Evolutionary conservation across 495 filamentous ascomycete genomes (phyloP), one percentile per base, ranked within the genome.

Genomic region (Daldinia loculata): DNA sequence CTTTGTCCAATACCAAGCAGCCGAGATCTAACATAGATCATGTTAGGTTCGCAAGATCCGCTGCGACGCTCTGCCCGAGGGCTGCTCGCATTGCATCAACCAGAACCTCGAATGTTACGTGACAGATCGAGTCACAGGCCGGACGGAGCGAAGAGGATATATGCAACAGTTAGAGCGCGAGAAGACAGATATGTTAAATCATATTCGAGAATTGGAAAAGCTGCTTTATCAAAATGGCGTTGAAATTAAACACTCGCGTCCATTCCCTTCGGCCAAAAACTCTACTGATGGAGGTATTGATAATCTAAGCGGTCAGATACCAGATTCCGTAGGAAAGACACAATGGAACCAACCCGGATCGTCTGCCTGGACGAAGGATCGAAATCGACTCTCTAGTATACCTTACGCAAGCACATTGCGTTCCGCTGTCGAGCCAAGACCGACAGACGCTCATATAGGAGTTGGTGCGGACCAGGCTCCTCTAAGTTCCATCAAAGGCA

Each of bases 111-210:
- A 89, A 63, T 97, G 93, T 79, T 87, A 87, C 72, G 91, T 93
- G 9, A 97, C 93, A 14, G 94, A 97, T 77, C 88, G 91, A 30
- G 93, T 95, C 69, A 94, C 92, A n/a, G 91, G 91, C 27, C 89
- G 91, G 62, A 91, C 93, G 14, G 88, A 88, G 30, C 85, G 86
- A n/a, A 87, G 94, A 60, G 93, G 93, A 8, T 90, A 93, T 70
- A 79, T 91, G 61, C 88, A 91, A 74, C 81, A 86, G 64, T 78
- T 92, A 12, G 87, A 91, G 62, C 80, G 80, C 22, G 85, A 84
- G 78, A 91, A 86, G 75, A 82, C 74, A 32, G 84, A 82, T 53
- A 82, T 88, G 82, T 74, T 87, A 34, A 69, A 73, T 50, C 80
- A 81, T 50, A 84, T 88, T 19, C 79, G 80, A 22, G 80, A 85